These are phyloP conservation scores for Hemisphaericaspora xylofermentans DNA, from an alignment of 1,139 yeast genomes.

Conservation along the genomic window DNA sequence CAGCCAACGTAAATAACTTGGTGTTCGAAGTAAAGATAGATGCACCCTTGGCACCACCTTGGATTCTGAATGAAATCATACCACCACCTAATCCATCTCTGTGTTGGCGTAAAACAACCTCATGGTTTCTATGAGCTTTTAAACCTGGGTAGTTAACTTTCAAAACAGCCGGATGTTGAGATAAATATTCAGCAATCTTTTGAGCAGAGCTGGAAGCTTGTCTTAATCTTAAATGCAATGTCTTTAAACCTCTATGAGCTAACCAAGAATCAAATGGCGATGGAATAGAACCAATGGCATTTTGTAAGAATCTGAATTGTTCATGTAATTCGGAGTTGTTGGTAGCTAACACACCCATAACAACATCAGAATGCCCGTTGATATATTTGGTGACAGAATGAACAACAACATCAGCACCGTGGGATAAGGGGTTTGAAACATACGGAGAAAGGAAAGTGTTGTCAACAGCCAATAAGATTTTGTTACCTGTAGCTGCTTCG, in stretches of 20 bases:
- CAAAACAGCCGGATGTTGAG: constrained; percentile 49
- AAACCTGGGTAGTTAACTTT: constrained; percentile 85
- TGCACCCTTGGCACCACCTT: constrained; percentile 80
- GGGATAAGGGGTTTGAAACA: constrained; percentile 76
- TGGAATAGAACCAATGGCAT: constrained; percentile 87
- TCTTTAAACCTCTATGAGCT: constrained; percentile 89
- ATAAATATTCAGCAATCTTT: constrained; percentile 68
- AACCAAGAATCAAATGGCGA: constrained; percentile 92
- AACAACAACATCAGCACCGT: constrained; percentile 84
- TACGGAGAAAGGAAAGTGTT: constrained; percentile 95
- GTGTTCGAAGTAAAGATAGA: constrained; percentile 71
- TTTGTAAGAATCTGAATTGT: constrained; percentile 72
- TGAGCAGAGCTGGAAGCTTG: constrained; percentile 69
- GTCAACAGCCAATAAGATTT: constrained; percentile 74
- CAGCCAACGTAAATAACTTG: constrained; percentile 80
- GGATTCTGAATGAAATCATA: constrained; percentile 84
- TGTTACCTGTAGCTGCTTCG: constrained; percentile 46
- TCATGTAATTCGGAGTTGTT: constrained; percentile 62
- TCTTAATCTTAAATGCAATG: constrained; percentile 76
- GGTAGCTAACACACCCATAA: constrained; percentile 80
- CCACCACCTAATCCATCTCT: constrained; percentile 89
- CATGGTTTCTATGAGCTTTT: constrained; percentile 61
- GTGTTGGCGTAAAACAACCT: constrained; percentile 70
- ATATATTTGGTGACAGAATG: constrained; percentile 91
- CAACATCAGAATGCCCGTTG: constrained; percentile 92